A percentile compares a stretch with the other conserved stretches of the same genome.
Conservation (phyloP, 1,139 yeast genomes). For the Zhuliangozyma blackwelliae region DNA sequence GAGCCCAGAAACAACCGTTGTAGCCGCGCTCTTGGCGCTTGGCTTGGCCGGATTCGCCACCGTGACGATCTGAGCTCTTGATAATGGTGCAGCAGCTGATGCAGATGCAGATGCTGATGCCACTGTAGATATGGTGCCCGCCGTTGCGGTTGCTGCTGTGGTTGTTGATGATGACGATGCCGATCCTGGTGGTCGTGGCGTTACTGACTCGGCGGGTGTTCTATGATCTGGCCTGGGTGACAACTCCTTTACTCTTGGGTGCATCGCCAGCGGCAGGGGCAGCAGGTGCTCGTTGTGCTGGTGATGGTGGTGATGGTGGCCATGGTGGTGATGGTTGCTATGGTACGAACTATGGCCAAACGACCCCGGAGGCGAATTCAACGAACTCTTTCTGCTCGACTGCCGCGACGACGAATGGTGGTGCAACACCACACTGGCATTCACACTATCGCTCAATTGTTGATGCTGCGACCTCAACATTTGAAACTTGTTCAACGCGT, state of each 20-base stretch:
- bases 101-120: no score
- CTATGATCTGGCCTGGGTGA: no score
- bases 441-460: slow-evolving; percentile 50
- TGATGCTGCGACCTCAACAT: slow-evolving; percentile 38
- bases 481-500: slow-evolving; percentile 36
- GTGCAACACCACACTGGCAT: slow-evolving; percentile 36
- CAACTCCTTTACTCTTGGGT: no score
- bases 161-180: no score
- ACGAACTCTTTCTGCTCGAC: slow-evolving; percentile 32
- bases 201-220: no score
- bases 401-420: slow-evolving; percentile 16
- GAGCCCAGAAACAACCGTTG: slow-evolving; percentile 21
- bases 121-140: no score
- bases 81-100: no score
- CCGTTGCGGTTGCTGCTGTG: no score
- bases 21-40: slow-evolving; percentile 7
- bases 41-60: no score
- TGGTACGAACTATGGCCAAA: neutral
- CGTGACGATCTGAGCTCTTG: no score
- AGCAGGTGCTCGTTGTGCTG: slow-evolving; percentile 3
- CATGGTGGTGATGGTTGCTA: neutral
- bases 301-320: slow-evolving; percentile 15
- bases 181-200: no score
- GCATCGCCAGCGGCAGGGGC: neutral
- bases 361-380: slow-evolving; percentile 19